These are phyloP conservation scores for Lasiodiplodia citricola DNA, from an alignment of 2,329 filamentous ascomycete genomes.

Conservation along the genomic window DNA sequence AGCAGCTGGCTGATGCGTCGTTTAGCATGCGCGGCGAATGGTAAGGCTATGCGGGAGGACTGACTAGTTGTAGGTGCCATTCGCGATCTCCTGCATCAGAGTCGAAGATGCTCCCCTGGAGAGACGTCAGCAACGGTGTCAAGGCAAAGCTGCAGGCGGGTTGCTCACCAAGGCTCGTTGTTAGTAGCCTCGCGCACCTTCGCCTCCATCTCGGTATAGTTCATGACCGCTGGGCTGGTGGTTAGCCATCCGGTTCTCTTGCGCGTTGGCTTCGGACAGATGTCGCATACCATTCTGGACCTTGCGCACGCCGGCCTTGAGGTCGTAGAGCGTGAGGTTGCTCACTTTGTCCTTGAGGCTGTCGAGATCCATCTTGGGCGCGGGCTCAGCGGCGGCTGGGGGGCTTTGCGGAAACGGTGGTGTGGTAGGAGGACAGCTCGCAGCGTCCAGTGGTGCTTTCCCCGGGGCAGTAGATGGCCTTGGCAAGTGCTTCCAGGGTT, in stretches of 20 bases:
- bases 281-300: constrained; percentile 84
- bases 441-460: constrained; percentile 2
- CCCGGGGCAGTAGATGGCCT: constrained; percentile 9
- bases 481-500: constrained; percentile 16
- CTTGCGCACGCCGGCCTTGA: constrained; percentile 94
- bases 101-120: constrained; percentile 72
- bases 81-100: constrained; percentile 97
- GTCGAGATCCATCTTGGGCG: constrained; percentile 77
- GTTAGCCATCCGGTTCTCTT: constrained; percentile 32
- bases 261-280: constrained; percentile 25
- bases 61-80: constrained; percentile 97
- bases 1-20: constrained; percentile 76
- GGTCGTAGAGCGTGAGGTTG: constrained; percentile 91
- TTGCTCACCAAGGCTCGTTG: constrained; percentile 90
- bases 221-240: constrained; percentile 79
- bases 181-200: constrained; percentile 93
- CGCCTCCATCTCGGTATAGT: constrained; percentile 92
- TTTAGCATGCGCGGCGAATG: constrained; percentile 7
- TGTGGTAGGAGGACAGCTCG: constrained; percentile 1
- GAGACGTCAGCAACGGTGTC: constrained; percentile 28
- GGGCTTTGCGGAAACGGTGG: constrained; percentile 6
- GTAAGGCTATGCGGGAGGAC: constrained; percentile 39
- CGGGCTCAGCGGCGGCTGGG: neutral
- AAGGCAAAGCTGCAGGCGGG: constrained; percentile 61
- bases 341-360: constrained; percentile 84